phyloP scores from a whole-genome alignment of 2,329 filamentous ascomycete species.

The Cladophialophora chaetospira region DNA sequence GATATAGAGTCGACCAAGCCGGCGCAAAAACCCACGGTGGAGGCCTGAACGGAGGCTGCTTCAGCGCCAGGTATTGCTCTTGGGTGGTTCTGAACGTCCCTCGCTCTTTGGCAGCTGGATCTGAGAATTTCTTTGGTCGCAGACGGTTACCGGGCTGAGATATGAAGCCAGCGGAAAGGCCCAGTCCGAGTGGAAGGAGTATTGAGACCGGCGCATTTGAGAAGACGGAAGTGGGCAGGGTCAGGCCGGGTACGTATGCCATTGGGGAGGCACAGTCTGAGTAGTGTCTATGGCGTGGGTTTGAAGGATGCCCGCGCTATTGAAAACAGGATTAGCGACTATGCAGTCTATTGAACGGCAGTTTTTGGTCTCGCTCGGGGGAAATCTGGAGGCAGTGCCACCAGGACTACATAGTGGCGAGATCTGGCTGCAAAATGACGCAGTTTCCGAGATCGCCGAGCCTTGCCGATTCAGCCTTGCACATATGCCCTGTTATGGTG shows the following conservation, averaged over 20 bases:
- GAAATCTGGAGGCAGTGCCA: no score
- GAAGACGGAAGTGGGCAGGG: slow-evolving; percentile 71
- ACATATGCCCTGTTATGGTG: neutral
- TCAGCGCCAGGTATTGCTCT: slow-evolving; percentile 41
- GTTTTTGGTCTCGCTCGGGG: no score
- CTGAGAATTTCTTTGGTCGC: slow-evolving; percentile 28
- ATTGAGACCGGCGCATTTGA: slow-evolving; percentile 71
- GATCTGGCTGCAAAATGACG: slow-evolving; percentile 5
- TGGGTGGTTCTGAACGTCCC: slow-evolving; percentile 37
- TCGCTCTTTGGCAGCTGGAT: slow-evolving; percentile 25
- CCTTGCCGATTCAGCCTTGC: neutral
- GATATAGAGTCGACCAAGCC: slow-evolving; percentile 61
- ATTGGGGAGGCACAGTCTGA: slow-evolving; percentile 50
- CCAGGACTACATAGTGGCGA: no score
- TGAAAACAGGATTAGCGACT: neutral
- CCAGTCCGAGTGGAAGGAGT: slow-evolving; percentile 72
- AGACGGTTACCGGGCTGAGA: slow-evolving; percentile 58
- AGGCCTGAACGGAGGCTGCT: slow-evolving; percentile 56
- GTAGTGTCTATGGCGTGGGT: neutral
- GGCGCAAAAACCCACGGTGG: slow-evolving; percentile 62
- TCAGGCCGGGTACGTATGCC: slow-evolving; percentile 77
- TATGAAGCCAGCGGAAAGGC: slow-evolving; percentile 69
- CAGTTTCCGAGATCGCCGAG: neutral
- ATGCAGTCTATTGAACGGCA: no score
- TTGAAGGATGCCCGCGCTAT: neutral